A percentile compares a stretch with the other conserved stretches of the same genome.
Evolutionary conservation across 129 eudicot genomes (phyloP).

Genomic region (Ambrosia trifida): DNA sequence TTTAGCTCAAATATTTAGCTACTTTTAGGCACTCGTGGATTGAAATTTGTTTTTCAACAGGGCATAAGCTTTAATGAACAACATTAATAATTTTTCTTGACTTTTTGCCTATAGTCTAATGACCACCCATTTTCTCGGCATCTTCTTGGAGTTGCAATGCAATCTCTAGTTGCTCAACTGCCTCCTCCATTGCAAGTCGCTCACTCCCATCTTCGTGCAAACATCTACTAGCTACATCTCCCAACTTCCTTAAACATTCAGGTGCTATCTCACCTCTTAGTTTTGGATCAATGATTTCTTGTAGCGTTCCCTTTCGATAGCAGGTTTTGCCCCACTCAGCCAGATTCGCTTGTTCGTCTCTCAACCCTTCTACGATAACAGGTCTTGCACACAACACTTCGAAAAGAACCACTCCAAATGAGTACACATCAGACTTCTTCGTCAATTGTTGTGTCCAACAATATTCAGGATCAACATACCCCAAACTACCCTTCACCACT

Average conservation of each 20-base stretch:
- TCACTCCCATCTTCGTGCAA: conserved; percentile 48
- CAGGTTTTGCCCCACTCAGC: conserved; percentile 47
- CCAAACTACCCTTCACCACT: conserved; percentile 53
- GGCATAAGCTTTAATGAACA: too few species aligned
- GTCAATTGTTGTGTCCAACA: conserved; percentile 46
- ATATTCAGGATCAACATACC: conserved; percentile 65
- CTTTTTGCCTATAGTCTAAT: too few species aligned
- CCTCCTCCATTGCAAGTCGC: conserved; percentile 55
- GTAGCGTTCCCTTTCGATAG: conserved; percentile 30
- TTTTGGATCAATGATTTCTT: conserved; percentile 47
- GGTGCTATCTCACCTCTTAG: conserved; percentile 40
- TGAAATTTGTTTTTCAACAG: too few species aligned
- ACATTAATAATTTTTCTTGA: too few species aligned
- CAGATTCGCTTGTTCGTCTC: conserved; percentile 48
- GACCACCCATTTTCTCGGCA: conserved; percentile 2
- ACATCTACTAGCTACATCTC: conserved; percentile 43
- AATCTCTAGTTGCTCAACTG: conserved; percentile 56
- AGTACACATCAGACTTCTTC: conserved; percentile 61
- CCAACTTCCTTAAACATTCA: conserved; percentile 42
- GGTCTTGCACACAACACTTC: conserved; percentile 63
- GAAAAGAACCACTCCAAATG: conserved; percentile 62
- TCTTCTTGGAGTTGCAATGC: conserved; percentile 43
- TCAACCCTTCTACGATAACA: conserved; percentile 28
- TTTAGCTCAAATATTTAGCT: too few species aligned
- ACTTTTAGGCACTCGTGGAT: too few species aligned